Base-by-base conservation (phyloP, 2,329 filamentous ascomycete species). In the Fusarium irregulare region DNA sequence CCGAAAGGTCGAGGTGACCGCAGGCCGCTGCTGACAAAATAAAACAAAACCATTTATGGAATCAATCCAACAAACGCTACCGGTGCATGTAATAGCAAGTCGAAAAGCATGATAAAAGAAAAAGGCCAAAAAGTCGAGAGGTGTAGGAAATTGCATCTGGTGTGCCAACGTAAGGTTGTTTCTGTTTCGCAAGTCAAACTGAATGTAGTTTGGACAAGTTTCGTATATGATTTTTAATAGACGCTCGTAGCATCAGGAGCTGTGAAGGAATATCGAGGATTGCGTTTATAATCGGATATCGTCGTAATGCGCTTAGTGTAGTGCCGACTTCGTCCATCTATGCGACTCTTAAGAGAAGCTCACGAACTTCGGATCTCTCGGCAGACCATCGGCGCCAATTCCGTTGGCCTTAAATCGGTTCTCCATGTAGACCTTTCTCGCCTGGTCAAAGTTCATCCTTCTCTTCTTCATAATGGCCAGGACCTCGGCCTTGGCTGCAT, bases 301-400 rank as follows among this genome's bases (percentile, higher is more conserved):
- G 27, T 53, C 50, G 63, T 34, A 20, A 55, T 54, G 37, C 30
- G 30, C 57, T 48, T 55, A 27, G 47, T 57, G 45, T 20, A 53
- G 21, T 53, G 32, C 51, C 50, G 42, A 34, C 16, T 50, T 56
- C 23, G 27, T 27, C 21, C 41, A 23, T 32, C 37, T 28, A 25
- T 20, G 30, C 25, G 37, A 27, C 47, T 55, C 25, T 34, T 69
- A 83, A 47, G 81, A 83, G 81, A 98, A 98, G 78, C 93, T 97
- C 64, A 98, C 94, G 78, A 97, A 97, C 84, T 98, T 98, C 67
- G 94, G 94, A 83, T 98, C 95, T 78, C 90, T 87, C 67, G 96
- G 96, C 74, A 91, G 83, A 7, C 96, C 96, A 80, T 99, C 96
- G 7, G 92, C 87, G 2, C 91, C 93, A 78, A 99, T 98, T 54